Conservation (phyloP, 345 rosid species). For the Rhizophora mangle region DNA sequence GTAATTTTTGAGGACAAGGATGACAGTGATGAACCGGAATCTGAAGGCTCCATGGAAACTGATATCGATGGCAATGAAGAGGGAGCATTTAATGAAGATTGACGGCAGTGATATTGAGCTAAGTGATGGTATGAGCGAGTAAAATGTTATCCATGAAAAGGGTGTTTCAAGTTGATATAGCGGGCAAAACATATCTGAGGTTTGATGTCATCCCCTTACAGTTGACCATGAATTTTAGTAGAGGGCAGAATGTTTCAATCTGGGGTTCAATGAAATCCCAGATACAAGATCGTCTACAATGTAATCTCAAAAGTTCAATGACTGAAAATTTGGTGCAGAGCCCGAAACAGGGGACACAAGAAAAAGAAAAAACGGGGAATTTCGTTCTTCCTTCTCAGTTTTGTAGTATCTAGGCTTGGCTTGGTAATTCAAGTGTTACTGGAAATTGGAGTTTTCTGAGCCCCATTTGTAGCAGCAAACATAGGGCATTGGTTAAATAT, state of each 20-base stretch:
- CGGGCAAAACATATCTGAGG: background rate
- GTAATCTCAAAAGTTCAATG: too few relatives aligned
- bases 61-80: slow-evolving; percentile 32
- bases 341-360: too few relatives aligned
- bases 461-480: too few relatives aligned
- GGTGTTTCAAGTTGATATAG: too few relatives aligned
- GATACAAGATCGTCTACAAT: too few relatives aligned
- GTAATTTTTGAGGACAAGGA: slow-evolving; percentile 50
- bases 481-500: too few relatives aligned
- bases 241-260: background rate
- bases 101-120: slow-evolving; percentile 47
- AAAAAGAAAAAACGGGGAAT: too few relatives aligned
- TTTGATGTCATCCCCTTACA: background rate
- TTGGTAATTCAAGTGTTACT: too few relatives aligned
- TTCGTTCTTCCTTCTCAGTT: too few relatives aligned
- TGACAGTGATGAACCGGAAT: slow-evolving; percentile 65
- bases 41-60: slow-evolving; percentile 57
- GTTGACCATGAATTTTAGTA: background rate
- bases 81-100: slow-evolving; percentile 34
- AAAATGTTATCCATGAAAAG: slow-evolving; percentile 4
- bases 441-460: too few relatives aligned
- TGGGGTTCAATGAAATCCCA: background rate
- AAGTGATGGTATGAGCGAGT: slow-evolving; percentile 54
- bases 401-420: too few relatives aligned
- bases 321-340: too few relatives aligned